Percentiles rank a stretch among this genome's conserved stretches.
phyloP scores from a whole-genome alignment of 352 stramenopile species.

The Phytophthora vignae region DNA sequence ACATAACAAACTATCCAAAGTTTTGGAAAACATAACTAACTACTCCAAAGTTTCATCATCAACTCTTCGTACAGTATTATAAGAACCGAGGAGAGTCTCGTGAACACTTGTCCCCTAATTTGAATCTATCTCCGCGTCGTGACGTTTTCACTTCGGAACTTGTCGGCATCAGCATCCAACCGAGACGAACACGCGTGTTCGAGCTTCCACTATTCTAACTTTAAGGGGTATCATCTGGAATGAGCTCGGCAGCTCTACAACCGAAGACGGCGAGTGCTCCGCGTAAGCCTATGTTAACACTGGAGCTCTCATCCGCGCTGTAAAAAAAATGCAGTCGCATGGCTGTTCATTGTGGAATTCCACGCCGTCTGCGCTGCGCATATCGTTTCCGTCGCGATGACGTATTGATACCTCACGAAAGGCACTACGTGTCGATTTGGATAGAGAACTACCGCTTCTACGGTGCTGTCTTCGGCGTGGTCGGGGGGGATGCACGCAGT shows the following conservation, averaged over 20 bases:
- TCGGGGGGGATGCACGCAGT: not conserved
- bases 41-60: too few species aligned
- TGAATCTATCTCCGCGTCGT: too few species aligned
- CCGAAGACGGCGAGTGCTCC: not conserved
- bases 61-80: too few species aligned
- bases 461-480: not conserved
- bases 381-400: not conserved
- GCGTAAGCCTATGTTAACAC: not conserved
- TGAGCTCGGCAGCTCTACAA: not conserved
- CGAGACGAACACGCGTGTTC: too few species aligned
- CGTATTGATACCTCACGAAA: not conserved
- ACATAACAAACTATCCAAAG: not conserved
- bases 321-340: not conserved
- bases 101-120: too few species aligned
- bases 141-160: too few species aligned
- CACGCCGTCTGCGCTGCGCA: not conserved
- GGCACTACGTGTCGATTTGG: not conserved
- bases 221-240: too few species aligned
- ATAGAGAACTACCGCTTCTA: not conserved
- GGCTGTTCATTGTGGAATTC: not conserved
- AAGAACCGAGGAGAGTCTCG: too few species aligned
- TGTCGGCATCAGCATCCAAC: too few species aligned
- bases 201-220: too few species aligned
- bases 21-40: too few species aligned
- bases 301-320: not conserved